A percentile compares a stretch with the other conserved stretches of the same genome.
These are phyloP conservation scores for Pseudocercospora cruenta DNA, from an alignment of 2,329 filamentous ascomycete species.

Conservation along the genomic window DNA sequence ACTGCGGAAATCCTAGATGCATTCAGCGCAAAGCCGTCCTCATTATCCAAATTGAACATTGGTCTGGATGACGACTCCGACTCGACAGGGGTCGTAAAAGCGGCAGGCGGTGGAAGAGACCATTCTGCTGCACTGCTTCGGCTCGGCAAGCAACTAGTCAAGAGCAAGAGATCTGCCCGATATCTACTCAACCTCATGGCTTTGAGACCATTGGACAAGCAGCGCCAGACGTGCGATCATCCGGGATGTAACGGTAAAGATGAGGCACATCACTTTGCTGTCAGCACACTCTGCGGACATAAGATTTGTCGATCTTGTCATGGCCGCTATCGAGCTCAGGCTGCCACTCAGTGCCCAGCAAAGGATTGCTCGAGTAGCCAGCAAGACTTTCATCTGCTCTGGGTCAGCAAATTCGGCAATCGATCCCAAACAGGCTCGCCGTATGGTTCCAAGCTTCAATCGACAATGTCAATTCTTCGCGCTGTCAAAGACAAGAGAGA, in stretches of 20 bases:
- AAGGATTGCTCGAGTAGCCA: constrained; percentile 47
- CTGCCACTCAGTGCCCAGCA: constrained; percentile 44
- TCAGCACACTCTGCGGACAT: constrained; percentile 58
- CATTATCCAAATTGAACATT: not conserved
- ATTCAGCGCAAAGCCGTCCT: not conserved
- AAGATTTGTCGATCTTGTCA: constrained; percentile 51
- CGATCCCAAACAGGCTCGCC: constrained; percentile 16
- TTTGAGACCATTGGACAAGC: not conserved
- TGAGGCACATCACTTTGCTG: constrained; percentile 18
- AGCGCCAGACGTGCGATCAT: constrained; percentile 13
- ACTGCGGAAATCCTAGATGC: constrained; percentile 24
- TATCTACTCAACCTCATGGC: constrained; percentile 27
- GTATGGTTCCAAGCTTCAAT: constrained; percentile 54
- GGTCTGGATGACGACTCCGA: not conserved
- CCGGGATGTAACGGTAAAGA: constrained; percentile 9
- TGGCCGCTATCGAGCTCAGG: constrained; percentile 21
- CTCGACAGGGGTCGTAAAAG: not conserved
- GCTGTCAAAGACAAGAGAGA: constrained; percentile 46
- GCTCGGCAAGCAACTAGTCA: constrained; percentile 27
- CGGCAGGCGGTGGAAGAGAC: not conserved
- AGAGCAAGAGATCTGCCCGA: constrained; percentile 29
- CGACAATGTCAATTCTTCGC: constrained; percentile 51
- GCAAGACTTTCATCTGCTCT: constrained; percentile 47
- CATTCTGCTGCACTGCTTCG: constrained; percentile 24
- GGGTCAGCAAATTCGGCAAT: constrained; percentile 41